phyloP scores from a whole-genome alignment of 2,329 filamentous ascomycete species.

The Arthroderma uncinatum region DNA sequence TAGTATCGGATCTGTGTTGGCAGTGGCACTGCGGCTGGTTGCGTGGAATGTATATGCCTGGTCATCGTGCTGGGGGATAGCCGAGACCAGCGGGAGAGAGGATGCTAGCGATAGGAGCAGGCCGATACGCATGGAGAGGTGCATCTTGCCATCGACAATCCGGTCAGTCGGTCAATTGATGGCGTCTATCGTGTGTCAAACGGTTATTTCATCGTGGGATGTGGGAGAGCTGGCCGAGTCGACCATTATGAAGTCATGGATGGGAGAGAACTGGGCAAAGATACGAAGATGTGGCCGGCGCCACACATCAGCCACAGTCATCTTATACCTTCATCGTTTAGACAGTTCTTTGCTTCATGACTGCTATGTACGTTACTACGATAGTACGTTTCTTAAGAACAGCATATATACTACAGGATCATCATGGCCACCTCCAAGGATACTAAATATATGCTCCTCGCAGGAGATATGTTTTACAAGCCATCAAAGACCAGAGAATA shows the following conservation, averaged over 20 bases:
- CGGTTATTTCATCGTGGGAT: not conserved
- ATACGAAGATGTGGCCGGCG: not conserved
- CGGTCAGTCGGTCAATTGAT: not conserved
- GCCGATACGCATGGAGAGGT: not conserved
- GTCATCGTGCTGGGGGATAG: constrained; percentile 7
- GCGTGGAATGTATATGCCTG: constrained; percentile 6
- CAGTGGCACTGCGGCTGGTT: constrained; percentile 19
- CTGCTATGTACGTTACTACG: too few species aligned
- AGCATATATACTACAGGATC: too few species aligned
- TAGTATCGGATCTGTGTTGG: constrained; percentile 21
- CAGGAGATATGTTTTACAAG: too few species aligned
- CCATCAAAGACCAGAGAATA: too few species aligned
- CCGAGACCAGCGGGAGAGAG: constrained; percentile 8
- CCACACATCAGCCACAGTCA: too few species aligned
- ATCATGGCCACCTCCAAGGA: too few species aligned
- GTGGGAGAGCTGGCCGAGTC: not conserved
- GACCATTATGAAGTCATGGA: not conserved
- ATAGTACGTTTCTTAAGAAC: too few species aligned
- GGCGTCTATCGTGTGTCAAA: not conserved
- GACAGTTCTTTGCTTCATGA: too few species aligned
- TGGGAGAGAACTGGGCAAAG: not conserved
- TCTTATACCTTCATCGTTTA: too few species aligned
- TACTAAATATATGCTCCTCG: too few species aligned
- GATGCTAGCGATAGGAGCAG: constrained; percentile 1
- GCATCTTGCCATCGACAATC: constrained; percentile 4